Evolutionary conservation across 768 basidiomycete species (phyloP), one percentile per base, ranked within the genome.

Genomic region (Gymnopilus junonius): DNA sequence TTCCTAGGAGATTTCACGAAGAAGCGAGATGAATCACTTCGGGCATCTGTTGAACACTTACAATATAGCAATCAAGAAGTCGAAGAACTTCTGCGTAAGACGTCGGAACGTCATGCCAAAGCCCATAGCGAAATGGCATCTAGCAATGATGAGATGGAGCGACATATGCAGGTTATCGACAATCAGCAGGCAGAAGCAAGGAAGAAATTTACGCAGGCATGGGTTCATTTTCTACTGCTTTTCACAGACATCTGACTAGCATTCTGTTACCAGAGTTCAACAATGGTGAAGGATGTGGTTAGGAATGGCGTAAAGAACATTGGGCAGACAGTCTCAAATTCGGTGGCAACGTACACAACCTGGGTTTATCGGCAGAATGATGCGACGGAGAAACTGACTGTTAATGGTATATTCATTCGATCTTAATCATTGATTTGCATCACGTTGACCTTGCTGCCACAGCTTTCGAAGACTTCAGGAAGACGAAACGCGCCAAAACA

Each of bases 1-100:
- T 80, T 95, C 66, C 77, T 97, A 2, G 87, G 84, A 11, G 88
- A 85, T 27, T 96, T 91, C 73, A 83, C 88, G 31, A 76, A 83
- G 43, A 83, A 88, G 50, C 85, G 92, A 29, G 90, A 95, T 70
- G 79, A 81, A 15, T 85, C 85, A 20, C 76, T 95, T 56, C 81
- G 83, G 40, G 84, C 86, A 27, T 83, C 86, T 1, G 80, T 93
- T 55, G 77, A 77, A 1, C 71, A 76, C 42, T 76, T 92, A 25
- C 81, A 84, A 37, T 77, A 78, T 23, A 85, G 81, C 50, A 93
- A 94, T 65, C 71, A 69, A 20, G 78, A 84, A 59, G 85, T 83
- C 1, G 83, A 89, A 66, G 78, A 79, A 46, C 80, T 81, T 48
- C 75, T 90, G 65, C 73, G 71, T 17, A 72, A 76, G 35, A 85